A percentile compares a stretch with the other conserved stretches of the same genome.
Evolutionary conservation across 1,139 yeast species (phyloP).

Genomic region (Yamadazyma atmosphaerica): DNA sequence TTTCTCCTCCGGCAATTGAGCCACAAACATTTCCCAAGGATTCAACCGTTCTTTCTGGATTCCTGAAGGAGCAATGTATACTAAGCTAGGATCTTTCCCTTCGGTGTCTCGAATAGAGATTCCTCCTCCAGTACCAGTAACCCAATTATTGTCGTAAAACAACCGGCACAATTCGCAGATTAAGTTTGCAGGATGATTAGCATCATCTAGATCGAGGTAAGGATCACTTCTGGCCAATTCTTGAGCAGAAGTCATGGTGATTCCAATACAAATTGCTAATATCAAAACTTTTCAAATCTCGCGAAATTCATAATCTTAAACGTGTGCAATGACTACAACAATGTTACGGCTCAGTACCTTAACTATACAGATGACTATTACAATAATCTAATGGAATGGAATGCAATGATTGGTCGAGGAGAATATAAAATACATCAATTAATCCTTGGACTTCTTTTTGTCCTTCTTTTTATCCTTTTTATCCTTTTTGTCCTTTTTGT

Average conservation of each 20-base stretch:
- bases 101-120: slow-evolving; percentile 70
- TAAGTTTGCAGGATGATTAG: slow-evolving; percentile 78
- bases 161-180: slow-evolving; percentile 79
- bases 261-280: neutral
- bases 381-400: slow-evolving; percentile 2
- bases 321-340: neutral
- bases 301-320: too few relatives aligned
- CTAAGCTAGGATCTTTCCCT: slow-evolving; percentile 43
- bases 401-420: slow-evolving; percentile 1
- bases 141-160: slow-evolving; percentile 86
- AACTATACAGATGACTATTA: slow-evolving; percentile 10
- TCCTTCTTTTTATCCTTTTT: slow-evolving; percentile 40
- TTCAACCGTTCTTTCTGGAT: slow-evolving; percentile 88
- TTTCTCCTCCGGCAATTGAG: slow-evolving; percentile 54
- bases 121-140: slow-evolving; percentile 96
- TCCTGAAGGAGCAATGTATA: slow-evolving; percentile 90
- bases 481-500: slow-evolving; percentile 48
- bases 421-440: slow-evolving; percentile 4
- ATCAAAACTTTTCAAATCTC: too few relatives aligned
- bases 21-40: slow-evolving; percentile 82
- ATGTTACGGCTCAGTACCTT: slow-evolving; percentile 5
- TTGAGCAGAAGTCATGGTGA: neutral
- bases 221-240: slow-evolving; percentile 10
- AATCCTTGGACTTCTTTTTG: slow-evolving; percentile 23
- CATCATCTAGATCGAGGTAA: slow-evolving; percentile 34